Base-by-base conservation (phyloP, 2,329 filamentous ascomycete species). In the Epichloe coenophiala region DNA sequence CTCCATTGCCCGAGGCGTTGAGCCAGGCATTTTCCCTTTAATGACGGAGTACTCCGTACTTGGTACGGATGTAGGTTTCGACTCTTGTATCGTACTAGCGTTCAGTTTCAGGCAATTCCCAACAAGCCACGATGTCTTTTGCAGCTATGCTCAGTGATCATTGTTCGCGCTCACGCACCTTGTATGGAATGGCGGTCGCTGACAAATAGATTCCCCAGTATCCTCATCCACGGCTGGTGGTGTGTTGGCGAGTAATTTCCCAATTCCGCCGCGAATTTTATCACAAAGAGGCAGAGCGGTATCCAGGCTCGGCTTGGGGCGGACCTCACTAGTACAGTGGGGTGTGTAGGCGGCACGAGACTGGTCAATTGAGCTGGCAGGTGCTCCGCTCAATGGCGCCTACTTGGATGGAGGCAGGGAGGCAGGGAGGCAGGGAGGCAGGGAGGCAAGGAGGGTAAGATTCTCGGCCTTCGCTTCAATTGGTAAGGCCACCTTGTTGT, bases 241-340 rank as follows among this genome's bases (percentile, higher is more conserved):
- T 35, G 41, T 41, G 39, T 33, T 21, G 19, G 47, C 31, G 19
- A 48, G 39, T 45, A 51, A 51, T 51, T 49, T 52, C 51, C 47
- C 51, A 33, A 37, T 7, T 43, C 33, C 23, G 45, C 35, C 51
- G 45, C 47, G 46, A 44, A 39, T 38, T 47, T 9, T 42, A 27
- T 44, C 19, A 41, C 33, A 19, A 23, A 45, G 11, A n/a, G 36
- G 50, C 40, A 35, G 50, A 19, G 40, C 33, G 35, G 8, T 38
- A 15, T 33, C 37, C 9, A 12, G 44, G 31, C 44, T 35, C 15
- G 17, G n/a, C 6, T 31, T 35, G 45, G n/a, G 40, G 40, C 19
- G 40, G 1, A 9, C n/a, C 15, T 21, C 9, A 9, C n/a, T 33
- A 19, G 8, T 21, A 21, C 19, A 3, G 19, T 19, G 19, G 19